phyloP scores from a whole-genome alignment of 768 basidiomycete species.

The Hebeloma cylindrosporum region DNA sequence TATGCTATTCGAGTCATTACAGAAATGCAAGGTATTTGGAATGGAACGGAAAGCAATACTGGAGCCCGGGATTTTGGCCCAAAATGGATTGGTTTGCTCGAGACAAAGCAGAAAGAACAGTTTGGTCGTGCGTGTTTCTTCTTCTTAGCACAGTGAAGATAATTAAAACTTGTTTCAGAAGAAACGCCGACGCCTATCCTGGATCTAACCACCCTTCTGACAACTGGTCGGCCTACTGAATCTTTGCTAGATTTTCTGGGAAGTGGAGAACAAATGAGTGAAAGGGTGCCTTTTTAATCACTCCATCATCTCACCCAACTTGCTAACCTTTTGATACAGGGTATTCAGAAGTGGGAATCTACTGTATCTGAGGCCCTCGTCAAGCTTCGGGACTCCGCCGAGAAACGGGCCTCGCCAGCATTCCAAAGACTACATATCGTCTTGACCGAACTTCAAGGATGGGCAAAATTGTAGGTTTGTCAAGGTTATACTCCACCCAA shows the following conservation, averaged over 20 bases:
- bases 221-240: slow-evolving; percentile 72
- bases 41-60: slow-evolving; percentile 60
- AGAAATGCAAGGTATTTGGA: slow-evolving; percentile 74
- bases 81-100: slow-evolving; percentile 68
- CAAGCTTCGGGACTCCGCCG: slow-evolving; percentile 72
- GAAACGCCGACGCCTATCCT: slow-evolving; percentile 61
- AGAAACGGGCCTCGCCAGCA: slow-evolving; percentile 69
- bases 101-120: slow-evolving; percentile 62
- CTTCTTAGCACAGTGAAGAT: slow-evolving; percentile 1
- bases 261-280: slow-evolving; percentile 78
- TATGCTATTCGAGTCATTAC: slow-evolving; percentile 68
- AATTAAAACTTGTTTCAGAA: slow-evolving; percentile 39
- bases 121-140: slow-evolving; percentile 55
- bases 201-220: slow-evolving; percentile 69
- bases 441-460: slow-evolving; percentile 76
- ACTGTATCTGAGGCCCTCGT: slow-evolving; percentile 67
- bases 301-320: slow-evolving; percentile 9
- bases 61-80: slow-evolving; percentile 75
- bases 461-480: slow-evolving; percentile 62
- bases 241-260: slow-evolving; percentile 72
- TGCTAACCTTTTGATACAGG: slow-evolving; percentile 46
- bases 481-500: background rate
- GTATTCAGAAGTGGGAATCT: slow-evolving; percentile 81
- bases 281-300: slow-evolving; percentile 69
- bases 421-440: slow-evolving; percentile 76